phyloP scores from a whole-genome alignment of 805 yeast genomes.

The Spencermartinsiella europaea region DNA sequence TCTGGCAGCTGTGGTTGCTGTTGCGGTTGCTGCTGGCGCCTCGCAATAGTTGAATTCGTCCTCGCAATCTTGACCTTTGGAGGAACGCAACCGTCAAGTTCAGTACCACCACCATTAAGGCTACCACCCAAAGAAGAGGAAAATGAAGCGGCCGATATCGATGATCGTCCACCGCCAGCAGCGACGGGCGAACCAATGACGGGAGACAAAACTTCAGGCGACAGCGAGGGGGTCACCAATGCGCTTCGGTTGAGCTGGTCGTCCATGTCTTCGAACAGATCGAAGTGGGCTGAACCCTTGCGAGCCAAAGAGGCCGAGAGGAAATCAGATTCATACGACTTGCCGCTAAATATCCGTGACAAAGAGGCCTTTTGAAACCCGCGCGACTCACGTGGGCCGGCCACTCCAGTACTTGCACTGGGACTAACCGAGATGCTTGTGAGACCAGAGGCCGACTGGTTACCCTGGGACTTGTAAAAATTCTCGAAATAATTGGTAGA shows the following conservation, averaged over 20 bases:
- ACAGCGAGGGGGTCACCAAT: conserved; percentile 16
- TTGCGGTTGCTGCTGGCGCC: not conserved
- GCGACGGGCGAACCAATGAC: conserved; percentile 3
- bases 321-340: conserved; percentile 2
- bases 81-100: conserved; percentile 3
- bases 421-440: conserved; percentile 12
- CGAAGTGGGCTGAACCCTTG: conserved; percentile 12
- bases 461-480: not conserved
- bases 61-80: conserved; percentile 12
- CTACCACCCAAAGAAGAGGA: not conserved
- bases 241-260: conserved; percentile 5
- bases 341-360: not conserved
- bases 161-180: not conserved
- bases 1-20: conserved; percentile 9
- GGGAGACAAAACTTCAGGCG: conserved; percentile 18
- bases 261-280: conserved; percentile 17
- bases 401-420: conserved; percentile 10
- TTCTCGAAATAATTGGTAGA: not conserved
- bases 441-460: conserved; percentile 7
- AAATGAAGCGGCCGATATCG: not conserved
- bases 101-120: not conserved
- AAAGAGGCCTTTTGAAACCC: conserved; percentile 6
- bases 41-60: conserved; percentile 4
- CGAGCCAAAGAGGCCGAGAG: conserved; percentile 3
- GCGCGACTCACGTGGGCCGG: conserved; percentile 16